These are phyloP conservation scores for Chrysoporthe deuterocubensis DNA, from an alignment of 2,329 filamentous ascomycete species.

Conservation along the genomic window DNA sequence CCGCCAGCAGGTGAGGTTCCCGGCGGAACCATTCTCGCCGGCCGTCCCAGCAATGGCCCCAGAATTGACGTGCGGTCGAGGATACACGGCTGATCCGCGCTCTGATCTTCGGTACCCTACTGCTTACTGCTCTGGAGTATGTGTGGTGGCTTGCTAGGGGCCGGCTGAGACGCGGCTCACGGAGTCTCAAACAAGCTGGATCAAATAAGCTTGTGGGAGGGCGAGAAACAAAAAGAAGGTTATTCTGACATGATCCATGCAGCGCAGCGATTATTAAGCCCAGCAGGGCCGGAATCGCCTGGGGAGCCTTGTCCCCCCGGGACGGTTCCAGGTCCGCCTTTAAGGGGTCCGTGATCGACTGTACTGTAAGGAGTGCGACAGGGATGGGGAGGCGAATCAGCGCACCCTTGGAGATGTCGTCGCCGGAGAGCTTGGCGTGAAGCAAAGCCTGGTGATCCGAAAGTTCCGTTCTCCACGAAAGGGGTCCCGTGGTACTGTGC, in stretches of 20 bases:
- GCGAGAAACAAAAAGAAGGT: constrained; percentile 37
- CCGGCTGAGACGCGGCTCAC: constrained; percentile 24
- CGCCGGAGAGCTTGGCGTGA: constrained; percentile 20
- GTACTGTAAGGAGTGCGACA: constrained; percentile 34
- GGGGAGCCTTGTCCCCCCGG: constrained; percentile 13
- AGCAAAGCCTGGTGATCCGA: constrained; percentile 23
- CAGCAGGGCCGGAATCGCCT: constrained; percentile 1
- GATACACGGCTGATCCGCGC: constrained; percentile 13
- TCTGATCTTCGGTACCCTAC: constrained; percentile 18
- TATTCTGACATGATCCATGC: constrained; percentile 37
- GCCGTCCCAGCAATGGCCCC: not conserved
- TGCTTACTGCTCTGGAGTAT: constrained; percentile 2
- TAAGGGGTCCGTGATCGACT: constrained; percentile 35
- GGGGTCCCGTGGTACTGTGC: constrained; percentile 10
- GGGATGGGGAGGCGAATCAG: constrained; percentile 26
- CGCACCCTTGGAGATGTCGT: constrained; percentile 6
- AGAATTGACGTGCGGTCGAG: not conserved
- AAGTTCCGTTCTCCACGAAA: constrained; percentile 15
- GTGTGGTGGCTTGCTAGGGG: constrained; percentile 10
- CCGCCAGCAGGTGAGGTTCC: not conserved
- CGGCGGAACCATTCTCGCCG: not conserved
- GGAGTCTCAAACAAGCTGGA: constrained; percentile 23
- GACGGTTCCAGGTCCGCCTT: constrained; percentile 19
- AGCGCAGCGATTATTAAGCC: constrained; percentile 7
- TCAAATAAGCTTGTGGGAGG: constrained; percentile 22